Evolutionary conservation across 305 asterid species (phyloP), one percentile per base, ranked within the genome.

Genomic region (Monarda citriodora): DNA sequence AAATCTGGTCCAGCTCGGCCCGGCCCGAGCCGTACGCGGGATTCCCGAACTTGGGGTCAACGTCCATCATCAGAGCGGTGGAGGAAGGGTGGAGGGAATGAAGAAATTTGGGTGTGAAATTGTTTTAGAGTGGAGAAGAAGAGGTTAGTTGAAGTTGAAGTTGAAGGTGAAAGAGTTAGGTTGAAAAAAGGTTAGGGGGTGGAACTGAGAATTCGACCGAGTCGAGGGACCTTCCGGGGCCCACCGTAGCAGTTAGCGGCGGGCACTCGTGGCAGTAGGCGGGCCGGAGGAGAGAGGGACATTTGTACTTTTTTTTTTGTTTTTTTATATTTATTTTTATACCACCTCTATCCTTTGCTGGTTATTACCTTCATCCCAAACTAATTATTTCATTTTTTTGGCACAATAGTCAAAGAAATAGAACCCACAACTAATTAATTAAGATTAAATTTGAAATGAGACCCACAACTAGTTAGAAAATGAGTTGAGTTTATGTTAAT

Each of bases 1-100:
- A 79, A 88, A 86, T 88, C 81, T 81, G 93, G 72, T 86, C 95
- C 60, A 89, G 69, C 73, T 81, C 95, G 23, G 77, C 49, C 29
- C 91, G 77, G 47, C 74, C 82, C 49, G 76, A 53, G 13, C 53
- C 18, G 64, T 76, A 72, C 12, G 61, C 57, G 42, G 95, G 71
- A 71, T 81, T 77, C 49, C 84, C 88, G 69, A 74, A 82, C 69
- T 77, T 74, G 37, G 82, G 83, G 69, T 34, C 38, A 34, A 34
- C 38, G 38, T 88, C 53, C 97, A 90, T 85, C 74, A 79, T 68
- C 55, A 57, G 42, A 49, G 54, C 31, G 34, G 22, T n/a, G 54
- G 14, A n/a, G 40, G 16, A 23, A 37, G 11, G 65, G 46, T 62
- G 13, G 16, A n/a, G 21, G 16, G 40, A 69, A 32, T 21, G 61